Evolutionary conservation across 805 yeast genomes (phyloP), one percentile per base, ranked within the genome.

Genomic region (Wickerhamiella dianesei): DNA sequence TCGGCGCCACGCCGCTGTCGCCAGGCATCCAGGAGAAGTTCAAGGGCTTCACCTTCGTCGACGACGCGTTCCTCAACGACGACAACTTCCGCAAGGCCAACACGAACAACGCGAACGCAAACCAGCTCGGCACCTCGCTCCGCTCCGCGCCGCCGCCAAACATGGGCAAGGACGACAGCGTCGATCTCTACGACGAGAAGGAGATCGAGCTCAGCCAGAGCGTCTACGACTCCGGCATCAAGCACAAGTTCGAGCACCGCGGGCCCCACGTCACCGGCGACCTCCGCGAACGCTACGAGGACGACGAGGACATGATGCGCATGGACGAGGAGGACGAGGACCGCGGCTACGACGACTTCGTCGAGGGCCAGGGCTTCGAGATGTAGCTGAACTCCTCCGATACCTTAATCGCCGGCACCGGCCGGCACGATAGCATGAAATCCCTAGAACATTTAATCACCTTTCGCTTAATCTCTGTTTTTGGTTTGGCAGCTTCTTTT

Each of bases 1-100:
- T 55, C 58, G 65, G 64, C 42, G 44, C 54, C 25, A 83, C 96
- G 3, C 97, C 97, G 29, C 68, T 92, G 52, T 80, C 94, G 8
- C 96, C 96, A 2, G 95, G 94, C 0, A 79, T 89, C 58, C 98
- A 92, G 67, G 96, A 92, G 45, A 88, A 88, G 62, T 92, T 92
- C 68, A 86, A 85, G 58, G 98, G 98, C 0, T 92, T 92, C 64
- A 92, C 98, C 0, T 92, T 83, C 64, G 96, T 89, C 43, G 96
- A 88, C 63, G 96, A 84, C 21, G 76, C 94, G 25, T 21, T 39
- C n/a, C 79, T 89, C 72, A 78, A 88, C 73, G 95, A 88, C 58
- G 96, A 88, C 55, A 83, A 82, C 64, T 81, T 82, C 56, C 49
- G 53, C 18, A 40, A 52, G 49, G 45, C 48, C 40, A 17, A 44